Evolutionary conservation across 148 eudicot genomes (phyloP), one percentile per base, ranked within the genome.

Genomic region (Vaccinium darrowii): DNA sequence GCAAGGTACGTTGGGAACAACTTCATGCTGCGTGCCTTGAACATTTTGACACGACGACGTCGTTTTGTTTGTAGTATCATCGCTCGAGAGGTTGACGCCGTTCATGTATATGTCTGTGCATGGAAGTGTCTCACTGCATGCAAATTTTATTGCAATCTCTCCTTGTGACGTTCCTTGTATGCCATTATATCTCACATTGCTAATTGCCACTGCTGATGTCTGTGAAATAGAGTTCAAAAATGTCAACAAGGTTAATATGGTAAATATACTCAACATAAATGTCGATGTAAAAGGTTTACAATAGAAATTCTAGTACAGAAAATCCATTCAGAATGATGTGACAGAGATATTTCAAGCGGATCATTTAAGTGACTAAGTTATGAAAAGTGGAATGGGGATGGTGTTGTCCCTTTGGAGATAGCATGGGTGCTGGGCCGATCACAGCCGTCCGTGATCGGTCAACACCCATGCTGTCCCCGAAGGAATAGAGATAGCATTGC

Each of bases 41-140:
- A 78, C 81, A 50, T 84, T 84, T 7, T 21, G 5, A 30, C 86
- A 84, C 5, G 36, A n/a, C 1, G 86, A 84, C 1, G 1, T 54
- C 15, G 86, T 62, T 6, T 63, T 4, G 39, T 19, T 49, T 27
- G 7, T 27, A 27, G 13, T 27, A 10, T 49, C 15, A 9, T 43
- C 69, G 0, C 84, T 39, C 4, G 9, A 14, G 39, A 89, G 74
- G 23, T 84, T 19, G 60, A 89, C 39, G 67, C 85, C 77, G 0
- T 85, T 77, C 81, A 87, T n/a, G 6, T 10, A 19, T 23, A 89
- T 84, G 16, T 77, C 84, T 33, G 14, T 80, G 74, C 91, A 87
- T 3, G 91, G 89, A 8, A 79, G 80, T 2, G 89, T 19, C 14
- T 58, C 51, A 19, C 91, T 89, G 71, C 91, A 87, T 0, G 16